These are phyloP conservation scores for Groenewaldozyma sp. DNA, from an alignment of 1,139 yeast species.

Conservation along the genomic window DNA sequence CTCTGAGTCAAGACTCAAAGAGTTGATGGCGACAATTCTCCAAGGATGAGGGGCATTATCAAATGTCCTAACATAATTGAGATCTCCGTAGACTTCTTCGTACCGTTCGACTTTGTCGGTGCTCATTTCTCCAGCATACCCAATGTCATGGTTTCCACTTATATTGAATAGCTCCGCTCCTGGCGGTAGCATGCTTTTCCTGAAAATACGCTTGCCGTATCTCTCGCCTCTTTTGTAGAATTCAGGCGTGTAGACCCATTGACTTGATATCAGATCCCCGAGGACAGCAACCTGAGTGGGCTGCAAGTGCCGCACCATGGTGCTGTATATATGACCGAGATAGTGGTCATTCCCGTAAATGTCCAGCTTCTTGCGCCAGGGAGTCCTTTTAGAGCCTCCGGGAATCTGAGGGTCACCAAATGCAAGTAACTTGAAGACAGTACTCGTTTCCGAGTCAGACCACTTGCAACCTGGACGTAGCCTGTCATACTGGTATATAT, in stretches of 20 bases:
- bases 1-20: constrained; percentile 84
- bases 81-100: constrained; percentile 64
- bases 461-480: constrained; percentile 22
- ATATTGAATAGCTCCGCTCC: constrained; percentile 55
- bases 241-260: constrained; percentile 87
- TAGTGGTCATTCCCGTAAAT: constrained; percentile 82
- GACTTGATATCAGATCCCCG: constrained; percentile 93
- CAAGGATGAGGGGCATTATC: constrained; percentile 56
- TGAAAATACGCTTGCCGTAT: constrained; percentile 39
- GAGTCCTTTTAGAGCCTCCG: constrained; percentile 67
- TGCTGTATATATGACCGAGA: constrained; percentile 68
- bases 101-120: constrained; percentile 83
- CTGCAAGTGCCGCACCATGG: constrained; percentile 49
- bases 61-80: constrained; percentile 42
- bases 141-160: constrained; percentile 94
- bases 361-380: constrained; percentile 69
- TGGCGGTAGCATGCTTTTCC: constrained; percentile 14
- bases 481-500: constrained; percentile 17
- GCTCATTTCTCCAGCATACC: constrained; percentile 92
- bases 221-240: constrained; percentile 70
- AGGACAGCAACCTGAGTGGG: constrained; percentile 82
- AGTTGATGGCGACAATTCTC: constrained; percentile 78
- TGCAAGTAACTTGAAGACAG: constrained; percentile 38
- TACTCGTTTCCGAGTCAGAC: constrained; percentile 10
- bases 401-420: constrained; percentile 97